Base-by-base conservation (phyloP, 2,329 filamentous ascomycete genomes). In the Alternaria sp. region DNA sequence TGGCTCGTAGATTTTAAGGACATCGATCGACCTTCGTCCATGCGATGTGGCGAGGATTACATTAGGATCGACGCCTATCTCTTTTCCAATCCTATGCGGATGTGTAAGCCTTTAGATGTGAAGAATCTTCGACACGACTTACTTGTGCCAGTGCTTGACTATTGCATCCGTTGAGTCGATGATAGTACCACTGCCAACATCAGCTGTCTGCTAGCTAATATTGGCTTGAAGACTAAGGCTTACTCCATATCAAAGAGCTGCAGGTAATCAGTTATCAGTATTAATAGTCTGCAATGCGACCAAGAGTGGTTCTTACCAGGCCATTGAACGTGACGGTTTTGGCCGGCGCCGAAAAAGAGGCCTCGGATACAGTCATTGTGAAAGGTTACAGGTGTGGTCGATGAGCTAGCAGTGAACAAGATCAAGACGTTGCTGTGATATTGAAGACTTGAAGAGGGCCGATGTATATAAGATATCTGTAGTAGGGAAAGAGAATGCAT, bases 31-130 rank as follows among this genome's bases (percentile, higher is more conserved):
- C 59, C 95, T 85, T 61, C 94, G 88, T 63, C 95, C 95, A 79
- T 99, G 95, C 5, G 93, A 97, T 9, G 93, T 96, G 71, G 92
- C 86, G 26, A 98, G 86, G 70, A 99, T 98, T 46, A 90, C 87
- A 48, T 89, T 85, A n/a, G 92, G 91, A 66, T 92, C 88, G 22
- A 97, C 89, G 24, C 92, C 92, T 71, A 98, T 90, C 75, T 97
- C 92, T 9, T 86, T 85, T 51, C 91, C 94, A 66, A 94, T 86
- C n/a, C 90, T 92, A 71, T 41, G 12, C 20, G 47, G n/a, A 7
- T 20, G 41, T 18, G 46, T 74, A 18, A 73, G 63, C 44, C 32
- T 48, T 9, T 14, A 41, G 8, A 18, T 39, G 22, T n/a, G 48
- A 43, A 12, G 28, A 7, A 36, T 32, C 22, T 39, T 30, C 9